Percentiles rank a stretch among this genome's conserved stretches.
These are phyloP conservation scores for Agaricus blazei DNA, from an alignment of 768 basidiomycete species.

Conservation along the genomic window DNA sequence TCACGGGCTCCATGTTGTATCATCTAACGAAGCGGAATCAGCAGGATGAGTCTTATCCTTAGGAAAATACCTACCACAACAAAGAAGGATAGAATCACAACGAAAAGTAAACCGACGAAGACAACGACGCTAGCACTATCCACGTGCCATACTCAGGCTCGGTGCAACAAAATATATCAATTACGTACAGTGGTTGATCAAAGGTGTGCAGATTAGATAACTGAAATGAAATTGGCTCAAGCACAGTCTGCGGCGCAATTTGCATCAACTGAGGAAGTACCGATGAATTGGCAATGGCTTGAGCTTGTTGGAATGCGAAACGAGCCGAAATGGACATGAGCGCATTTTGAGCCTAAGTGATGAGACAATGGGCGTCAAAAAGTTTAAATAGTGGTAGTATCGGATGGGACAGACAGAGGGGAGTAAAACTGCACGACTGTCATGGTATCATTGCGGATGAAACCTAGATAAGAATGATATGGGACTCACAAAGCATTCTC, in stretches of 20 bases:
- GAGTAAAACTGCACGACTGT: slow-evolving; percentile 28
- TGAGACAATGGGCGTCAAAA: neutral
- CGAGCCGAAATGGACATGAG: slow-evolving; percentile 29
- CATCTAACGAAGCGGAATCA: slow-evolving; percentile 19
- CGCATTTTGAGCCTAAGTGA: slow-evolving; percentile 26
- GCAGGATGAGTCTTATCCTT: neutral
- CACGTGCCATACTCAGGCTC: too few species aligned
- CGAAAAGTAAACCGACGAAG: slow-evolving; percentile 51
- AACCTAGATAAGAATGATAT: neutral
- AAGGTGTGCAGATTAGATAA: slow-evolving; percentile 52
- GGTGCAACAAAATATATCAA: neutral
- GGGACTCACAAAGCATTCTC: slow-evolving; percentile 39
- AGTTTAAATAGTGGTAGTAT: neutral
- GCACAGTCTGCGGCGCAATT: slow-evolving; percentile 45
- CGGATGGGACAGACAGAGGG: slow-evolving; percentile 21
- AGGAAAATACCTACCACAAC: slow-evolving; percentile 29
- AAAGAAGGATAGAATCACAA: slow-evolving; percentile 40
- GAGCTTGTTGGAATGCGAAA: slow-evolving; percentile 27
- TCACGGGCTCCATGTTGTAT: slow-evolving; percentile 24
- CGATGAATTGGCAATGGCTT: slow-evolving; percentile 21
- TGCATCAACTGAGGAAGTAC: slow-evolving; percentile 31
- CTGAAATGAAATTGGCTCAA: slow-evolving; percentile 42
- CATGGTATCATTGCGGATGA: neutral
- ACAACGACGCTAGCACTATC: slow-evolving; percentile 50
- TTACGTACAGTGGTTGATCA: slow-evolving; percentile 51